Conservation (phyloP, 2,329 filamentous ascomycete species). For the Verticillium albo-atrum region DNA sequence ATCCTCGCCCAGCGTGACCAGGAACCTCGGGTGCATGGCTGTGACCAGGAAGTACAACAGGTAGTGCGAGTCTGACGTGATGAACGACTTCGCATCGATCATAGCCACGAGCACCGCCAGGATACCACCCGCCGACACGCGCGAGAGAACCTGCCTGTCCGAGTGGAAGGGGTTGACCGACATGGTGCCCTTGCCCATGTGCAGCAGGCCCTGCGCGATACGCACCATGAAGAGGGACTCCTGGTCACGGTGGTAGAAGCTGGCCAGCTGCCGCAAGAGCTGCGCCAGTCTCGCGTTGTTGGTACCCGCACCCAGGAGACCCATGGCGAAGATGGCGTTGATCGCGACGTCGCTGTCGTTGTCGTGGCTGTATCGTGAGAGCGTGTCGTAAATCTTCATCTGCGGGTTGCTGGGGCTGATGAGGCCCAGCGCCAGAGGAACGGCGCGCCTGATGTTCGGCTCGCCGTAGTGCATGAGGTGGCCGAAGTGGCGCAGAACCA, state of each 20-base stretch:
- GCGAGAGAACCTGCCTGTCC: slow-evolving; percentile 90
- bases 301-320: slow-evolving; percentile 89
- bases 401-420: slow-evolving; percentile 97
- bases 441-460: slow-evolving; percentile 92
- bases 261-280: slow-evolving; percentile 87
- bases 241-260: slow-evolving; percentile 96
- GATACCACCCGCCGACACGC: slow-evolving; percentile 83
- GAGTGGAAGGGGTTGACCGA: slow-evolving; percentile 99
- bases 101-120: slow-evolving; percentile 87
- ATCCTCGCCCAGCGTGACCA: slow-evolving; percentile 92
- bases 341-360: slow-evolving; percentile 97
- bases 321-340: slow-evolving; percentile 99
- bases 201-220: slow-evolving; percentile 92
- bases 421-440: slow-evolving; percentile 93
- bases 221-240: slow-evolving; percentile 98
- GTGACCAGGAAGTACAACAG: slow-evolving; percentile 96
- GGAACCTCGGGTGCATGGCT: slow-evolving; percentile 94
- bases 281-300: slow-evolving; percentile 97
- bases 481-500: slow-evolving; percentile 95
- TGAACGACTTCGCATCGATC: slow-evolving; percentile 89
- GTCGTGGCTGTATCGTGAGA: slow-evolving; percentile 96
- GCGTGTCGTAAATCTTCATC: slow-evolving; percentile 99
- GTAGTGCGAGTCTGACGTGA: slow-evolving; percentile 70
- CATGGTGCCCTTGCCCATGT: slow-evolving; percentile 99
- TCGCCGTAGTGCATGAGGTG: slow-evolving; percentile 99